Evolutionary conservation across 2,329 filamentous ascomycete species (phyloP).

Genomic region (Fusarium sublunatum): DNA sequence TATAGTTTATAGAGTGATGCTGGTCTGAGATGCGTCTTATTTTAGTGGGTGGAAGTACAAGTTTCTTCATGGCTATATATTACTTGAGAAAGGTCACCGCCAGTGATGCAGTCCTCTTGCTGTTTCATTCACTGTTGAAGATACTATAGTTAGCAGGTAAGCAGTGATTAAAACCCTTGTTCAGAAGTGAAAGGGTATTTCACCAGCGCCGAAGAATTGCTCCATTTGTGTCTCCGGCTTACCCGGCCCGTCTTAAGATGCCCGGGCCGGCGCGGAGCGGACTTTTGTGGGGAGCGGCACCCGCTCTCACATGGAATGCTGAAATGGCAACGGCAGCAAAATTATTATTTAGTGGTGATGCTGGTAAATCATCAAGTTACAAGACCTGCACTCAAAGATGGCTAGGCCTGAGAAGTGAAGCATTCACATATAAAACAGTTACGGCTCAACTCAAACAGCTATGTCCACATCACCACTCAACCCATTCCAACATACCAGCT

Average conservation of each 20-base stretch:
- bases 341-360: background rate
- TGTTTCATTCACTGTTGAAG: too few relatives aligned
- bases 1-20: background rate
- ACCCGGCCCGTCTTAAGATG: background rate
- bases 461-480: too few relatives aligned
- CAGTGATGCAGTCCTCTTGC: too few relatives aligned
- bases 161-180: too few relatives aligned
- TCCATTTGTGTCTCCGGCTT: background rate
- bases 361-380: conserved; percentile 16
- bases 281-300: conserved; percentile 13
- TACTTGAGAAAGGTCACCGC: too few relatives aligned
- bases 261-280: background rate
- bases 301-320: background rate
- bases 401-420: background rate
- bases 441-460: background rate
- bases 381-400: background rate
- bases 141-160: too few relatives aligned
- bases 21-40: background rate
- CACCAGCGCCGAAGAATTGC: too few relatives aligned
- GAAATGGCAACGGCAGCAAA: background rate
- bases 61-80: too few relatives aligned
- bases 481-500: too few relatives aligned
- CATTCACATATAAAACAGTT: conserved; percentile 5
- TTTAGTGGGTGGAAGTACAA: too few relatives aligned
- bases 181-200: too few relatives aligned